These are phyloP conservation scores for Penicillium thymicola DNA, from an alignment of 2,329 filamentous ascomycete species.

Conservation along the genomic window DNA sequence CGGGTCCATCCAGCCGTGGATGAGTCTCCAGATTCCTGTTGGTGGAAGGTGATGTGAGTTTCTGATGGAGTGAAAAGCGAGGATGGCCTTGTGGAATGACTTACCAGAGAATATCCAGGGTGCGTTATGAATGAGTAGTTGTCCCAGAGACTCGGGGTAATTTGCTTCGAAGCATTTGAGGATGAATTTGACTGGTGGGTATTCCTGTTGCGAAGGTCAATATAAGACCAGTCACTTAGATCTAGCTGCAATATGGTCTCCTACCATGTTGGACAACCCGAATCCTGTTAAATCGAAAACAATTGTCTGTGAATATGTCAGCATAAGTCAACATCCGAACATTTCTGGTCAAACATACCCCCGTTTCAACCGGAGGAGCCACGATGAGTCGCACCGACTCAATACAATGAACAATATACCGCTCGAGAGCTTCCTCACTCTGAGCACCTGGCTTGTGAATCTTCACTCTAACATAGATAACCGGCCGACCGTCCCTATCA, in stretches of 20 bases:
- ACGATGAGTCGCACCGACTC: slow-evolving; percentile 81
- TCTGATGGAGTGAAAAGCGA: not conserved
- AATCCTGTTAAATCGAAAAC: slow-evolving; percentile 94
- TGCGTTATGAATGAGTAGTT: slow-evolving; percentile 86
- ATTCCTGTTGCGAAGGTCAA: slow-evolving; percentile 58
- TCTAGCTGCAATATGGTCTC: slow-evolving; percentile 7
- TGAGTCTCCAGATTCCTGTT: slow-evolving; percentile 83
- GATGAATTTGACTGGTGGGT: slow-evolving; percentile 94
- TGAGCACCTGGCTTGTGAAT: slow-evolving; percentile 81
- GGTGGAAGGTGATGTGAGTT: not conserved
- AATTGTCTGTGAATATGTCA: slow-evolving; percentile 59
- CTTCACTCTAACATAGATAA: slow-evolving; percentile 76
- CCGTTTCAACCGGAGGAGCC: slow-evolving; percentile 74
- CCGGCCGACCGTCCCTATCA: slow-evolving; percentile 58
- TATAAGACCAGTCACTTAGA: not conserved
- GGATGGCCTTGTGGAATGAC: slow-evolving; percentile 14
- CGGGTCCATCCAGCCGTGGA: slow-evolving; percentile 89
- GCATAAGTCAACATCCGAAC: not conserved
- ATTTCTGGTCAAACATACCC: slow-evolving; percentile 55
- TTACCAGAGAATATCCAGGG: slow-evolving; percentile 91
- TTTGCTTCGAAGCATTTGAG: slow-evolving; percentile 98
- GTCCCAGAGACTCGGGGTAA: slow-evolving; percentile 86
- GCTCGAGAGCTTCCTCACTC: slow-evolving; percentile 73
- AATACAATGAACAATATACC: slow-evolving; percentile 85
- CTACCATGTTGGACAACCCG: slow-evolving; percentile 84